Conservation (phyloP, 192 early-diverging fungal species). For the Backusella australiensis region DNA sequence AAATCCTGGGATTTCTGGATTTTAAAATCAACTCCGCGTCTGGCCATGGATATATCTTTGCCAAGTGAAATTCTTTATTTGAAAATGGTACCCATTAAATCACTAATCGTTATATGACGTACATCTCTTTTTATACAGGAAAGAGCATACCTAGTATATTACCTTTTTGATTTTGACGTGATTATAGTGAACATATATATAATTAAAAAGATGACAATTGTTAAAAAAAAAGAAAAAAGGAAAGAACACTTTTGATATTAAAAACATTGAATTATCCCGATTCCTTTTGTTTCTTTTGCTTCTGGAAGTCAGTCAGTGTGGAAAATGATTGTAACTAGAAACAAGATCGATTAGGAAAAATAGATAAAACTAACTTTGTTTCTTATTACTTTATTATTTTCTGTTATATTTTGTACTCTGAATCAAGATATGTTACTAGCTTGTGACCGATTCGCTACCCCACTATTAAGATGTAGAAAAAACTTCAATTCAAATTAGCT, state of each 20-base stretch:
- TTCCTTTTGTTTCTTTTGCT: background rate
- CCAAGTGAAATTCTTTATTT: background rate
- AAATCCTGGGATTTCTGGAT: constrained; percentile 1
- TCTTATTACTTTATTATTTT: background rate
- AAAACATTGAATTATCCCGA: background rate
- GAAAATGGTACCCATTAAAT: background rate
- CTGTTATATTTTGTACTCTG: background rate
- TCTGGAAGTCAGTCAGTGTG: background rate
- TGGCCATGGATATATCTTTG: background rate
- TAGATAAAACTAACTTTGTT: background rate
- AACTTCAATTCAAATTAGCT: too few species aligned
- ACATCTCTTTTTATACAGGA: background rate
- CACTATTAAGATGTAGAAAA: too few species aligned
- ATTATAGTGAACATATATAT: too few species aligned
- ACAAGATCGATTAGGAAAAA: background rate
- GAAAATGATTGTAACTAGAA: background rate
- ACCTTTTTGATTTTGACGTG: background rate
- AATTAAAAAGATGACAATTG: background rate
- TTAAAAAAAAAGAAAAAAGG: background rate
- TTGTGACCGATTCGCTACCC: background rate
- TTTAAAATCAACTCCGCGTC: background rate
- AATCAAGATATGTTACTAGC: background rate
- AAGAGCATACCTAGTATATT: background rate
- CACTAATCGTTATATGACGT: background rate
- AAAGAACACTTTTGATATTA: background rate